Conservation (phyloP, 805 yeast species). For the Saturnispora zaruensis region DNA sequence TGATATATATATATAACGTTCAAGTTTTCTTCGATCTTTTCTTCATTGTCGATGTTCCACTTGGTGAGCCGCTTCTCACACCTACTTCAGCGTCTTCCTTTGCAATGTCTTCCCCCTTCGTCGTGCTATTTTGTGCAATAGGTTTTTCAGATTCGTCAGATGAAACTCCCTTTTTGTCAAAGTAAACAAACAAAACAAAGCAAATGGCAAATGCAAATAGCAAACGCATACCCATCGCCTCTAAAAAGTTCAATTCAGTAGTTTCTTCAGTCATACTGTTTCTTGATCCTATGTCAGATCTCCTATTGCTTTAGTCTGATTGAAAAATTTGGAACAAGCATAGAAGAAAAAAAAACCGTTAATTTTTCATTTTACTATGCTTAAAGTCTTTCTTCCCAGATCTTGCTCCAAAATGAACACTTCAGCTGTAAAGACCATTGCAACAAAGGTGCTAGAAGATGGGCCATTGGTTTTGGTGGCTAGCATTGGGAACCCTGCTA, state of each 20-base stretch:
- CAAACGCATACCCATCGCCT: slow-evolving; percentile 20
- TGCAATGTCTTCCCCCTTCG: slow-evolving; percentile 16
- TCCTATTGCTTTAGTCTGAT: neutral
- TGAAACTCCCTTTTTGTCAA: slow-evolving; percentile 19
- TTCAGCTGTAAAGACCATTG: neutral
- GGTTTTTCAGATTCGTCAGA: neutral
- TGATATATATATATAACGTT: neutral
- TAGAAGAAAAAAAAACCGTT: neutral
- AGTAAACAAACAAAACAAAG: slow-evolving; percentile 17
- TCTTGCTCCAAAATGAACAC: neutral
- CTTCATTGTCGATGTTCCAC: neutral
- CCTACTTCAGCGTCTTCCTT: slow-evolving; percentile 5
- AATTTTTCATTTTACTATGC: neutral
- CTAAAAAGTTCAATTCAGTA: slow-evolving; percentile 8
- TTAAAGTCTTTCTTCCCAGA: neutral
- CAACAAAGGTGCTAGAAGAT: slow-evolving; percentile 4
- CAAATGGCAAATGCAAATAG: slow-evolving; percentile 19
- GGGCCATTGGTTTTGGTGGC: slow-evolving; percentile 31
- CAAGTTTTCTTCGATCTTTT: neutral
- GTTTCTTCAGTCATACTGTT: neutral
- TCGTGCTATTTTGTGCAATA: slow-evolving; percentile 8
- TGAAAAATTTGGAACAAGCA: neutral
- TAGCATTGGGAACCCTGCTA: slow-evolving; percentile 70
- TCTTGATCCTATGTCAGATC: neutral
- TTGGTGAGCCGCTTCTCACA: neutral